phyloP scores from a whole-genome alignment of 1,284 basidiomycete genomes.

The Sanghuangporus baumii region DNA sequence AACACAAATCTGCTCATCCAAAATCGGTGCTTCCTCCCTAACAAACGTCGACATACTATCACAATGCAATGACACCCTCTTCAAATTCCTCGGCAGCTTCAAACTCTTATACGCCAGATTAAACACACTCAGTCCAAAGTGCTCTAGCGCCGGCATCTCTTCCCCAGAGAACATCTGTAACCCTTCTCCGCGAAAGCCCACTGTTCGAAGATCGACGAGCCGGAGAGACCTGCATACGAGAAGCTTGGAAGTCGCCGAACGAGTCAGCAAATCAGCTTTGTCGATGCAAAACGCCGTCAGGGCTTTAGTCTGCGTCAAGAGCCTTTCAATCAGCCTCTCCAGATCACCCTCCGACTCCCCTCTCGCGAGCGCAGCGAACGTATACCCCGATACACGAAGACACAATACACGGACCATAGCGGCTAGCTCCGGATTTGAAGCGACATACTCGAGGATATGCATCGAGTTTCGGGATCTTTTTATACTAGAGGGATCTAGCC shows the following conservation, averaged over 20 bases:
- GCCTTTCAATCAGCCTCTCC: background rate
- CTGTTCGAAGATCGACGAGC: background rate
- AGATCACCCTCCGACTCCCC: background rate
- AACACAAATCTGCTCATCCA: background rate
- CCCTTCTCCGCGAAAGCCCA: background rate
- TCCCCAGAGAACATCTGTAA: background rate
- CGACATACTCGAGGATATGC: background rate
- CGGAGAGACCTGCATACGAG: background rate
- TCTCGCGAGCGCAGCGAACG: background rate
- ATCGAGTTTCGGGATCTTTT: background rate
- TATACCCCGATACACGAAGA: constrained; percentile 1
- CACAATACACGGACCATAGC: background rate
- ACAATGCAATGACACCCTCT: background rate
- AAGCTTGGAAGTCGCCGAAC: background rate
- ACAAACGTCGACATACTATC: constrained; percentile 2
- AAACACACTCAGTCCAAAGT: constrained; percentile 3
- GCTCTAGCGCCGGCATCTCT: background rate
- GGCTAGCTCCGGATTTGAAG: background rate
- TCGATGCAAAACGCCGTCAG: constrained; percentile 1
- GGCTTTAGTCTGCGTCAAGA: background rate
- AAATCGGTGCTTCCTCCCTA: background rate
- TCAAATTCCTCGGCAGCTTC: background rate
- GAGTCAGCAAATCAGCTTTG: constrained; percentile 3
- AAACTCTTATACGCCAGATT: constrained; percentile 4
- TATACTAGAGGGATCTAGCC: background rate